Evolutionary conservation across 1,284 basidiomycete genomes (phyloP).

Genomic region (Cryptococcus sp.): DNA sequence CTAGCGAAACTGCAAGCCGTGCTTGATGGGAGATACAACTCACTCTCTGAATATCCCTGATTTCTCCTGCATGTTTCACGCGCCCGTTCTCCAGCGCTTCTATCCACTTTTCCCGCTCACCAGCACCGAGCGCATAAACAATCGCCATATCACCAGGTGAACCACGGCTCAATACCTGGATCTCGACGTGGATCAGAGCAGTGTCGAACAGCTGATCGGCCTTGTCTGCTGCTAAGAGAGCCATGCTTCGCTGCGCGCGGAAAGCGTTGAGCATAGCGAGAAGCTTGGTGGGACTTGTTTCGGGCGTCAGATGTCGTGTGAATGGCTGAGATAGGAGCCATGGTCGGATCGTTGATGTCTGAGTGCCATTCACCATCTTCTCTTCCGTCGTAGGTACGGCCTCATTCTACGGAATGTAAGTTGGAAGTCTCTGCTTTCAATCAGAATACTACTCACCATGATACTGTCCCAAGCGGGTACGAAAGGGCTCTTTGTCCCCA

Average conservation of each 20-base stretch:
- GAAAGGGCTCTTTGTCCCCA: slow-evolving; percentile 73
- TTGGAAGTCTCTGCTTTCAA: background rate
- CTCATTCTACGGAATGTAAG: background rate
- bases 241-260: slow-evolving; percentile 60
- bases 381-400: slow-evolving; percentile 25
- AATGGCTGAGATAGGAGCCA: slow-evolving; percentile 68
- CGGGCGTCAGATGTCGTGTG: slow-evolving; percentile 10
- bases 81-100: slow-evolving; percentile 44
- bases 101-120: slow-evolving; percentile 58
- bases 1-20: too few relatives aligned
- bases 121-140: slow-evolving; percentile 64
- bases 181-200: slow-evolving; percentile 66
- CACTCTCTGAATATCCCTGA: slow-evolving; percentile 56
- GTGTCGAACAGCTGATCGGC: slow-evolving; percentile 59
- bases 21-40: slow-evolving; percentile 23
- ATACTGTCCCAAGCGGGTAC: slow-evolving; percentile 69
- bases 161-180: slow-evolving; percentile 67
- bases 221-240: slow-evolving; percentile 50
- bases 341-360: slow-evolving; percentile 34
- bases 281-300: slow-evolving; percentile 49
- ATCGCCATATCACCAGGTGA: slow-evolving; percentile 70
- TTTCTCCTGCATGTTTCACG: slow-evolving; percentile 27
- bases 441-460: slow-evolving; percentile 45
- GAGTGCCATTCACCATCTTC: slow-evolving; percentile 44
- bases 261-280: slow-evolving; percentile 62